phyloP scores from a whole-genome alignment of 306 rosid genomes.

The Quercus dentata region DNA sequence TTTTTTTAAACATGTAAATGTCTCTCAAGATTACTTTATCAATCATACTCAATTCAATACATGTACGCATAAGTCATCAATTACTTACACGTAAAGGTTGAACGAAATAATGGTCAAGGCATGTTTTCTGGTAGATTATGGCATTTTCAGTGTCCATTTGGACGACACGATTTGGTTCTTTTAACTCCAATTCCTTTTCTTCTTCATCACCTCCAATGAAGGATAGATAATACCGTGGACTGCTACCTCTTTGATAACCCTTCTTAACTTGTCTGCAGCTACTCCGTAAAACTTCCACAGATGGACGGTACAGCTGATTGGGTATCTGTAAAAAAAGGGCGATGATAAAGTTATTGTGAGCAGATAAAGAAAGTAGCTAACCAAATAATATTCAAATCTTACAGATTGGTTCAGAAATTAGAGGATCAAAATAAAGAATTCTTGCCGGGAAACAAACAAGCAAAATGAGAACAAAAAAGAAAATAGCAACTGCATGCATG shows the following conservation, averaged over 20 bases:
- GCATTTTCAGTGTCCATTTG: conserved; percentile 97
- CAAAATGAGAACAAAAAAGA: not conserved
- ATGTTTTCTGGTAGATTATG: conserved; percentile 60
- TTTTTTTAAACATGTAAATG: no score
- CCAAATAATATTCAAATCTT: not conserved
- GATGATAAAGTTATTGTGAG: not conserved
- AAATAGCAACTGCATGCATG: not conserved
- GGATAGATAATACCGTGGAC: conserved; percentile 78
- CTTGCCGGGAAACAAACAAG: conserved; percentile 2
- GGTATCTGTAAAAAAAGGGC: conserved; percentile 48
- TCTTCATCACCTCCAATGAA: conserved; percentile 38
- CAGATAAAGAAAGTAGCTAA: not conserved
- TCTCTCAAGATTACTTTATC: not conserved
- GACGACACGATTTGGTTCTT: conserved; percentile 58
- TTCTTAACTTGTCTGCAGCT: conserved; percentile 65
- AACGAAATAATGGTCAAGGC: conserved; percentile 80
- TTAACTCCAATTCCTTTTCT: conserved; percentile 35
- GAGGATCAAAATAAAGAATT: not conserved
- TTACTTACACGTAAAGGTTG: conserved; percentile 68
- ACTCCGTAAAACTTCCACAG: conserved; percentile 54
- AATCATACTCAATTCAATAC: not conserved
- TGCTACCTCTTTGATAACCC: conserved; percentile 58
- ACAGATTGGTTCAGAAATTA: not conserved
- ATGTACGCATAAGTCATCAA: not conserved
- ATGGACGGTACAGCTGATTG: conserved; percentile 60